A percentile compares a stretch with the other conserved stretches of the same genome.
These are phyloP conservation scores for Candolleomyces aberdarensis DNA, from an alignment of 768 basidiomycete genomes.

Conservation along the genomic window DNA sequence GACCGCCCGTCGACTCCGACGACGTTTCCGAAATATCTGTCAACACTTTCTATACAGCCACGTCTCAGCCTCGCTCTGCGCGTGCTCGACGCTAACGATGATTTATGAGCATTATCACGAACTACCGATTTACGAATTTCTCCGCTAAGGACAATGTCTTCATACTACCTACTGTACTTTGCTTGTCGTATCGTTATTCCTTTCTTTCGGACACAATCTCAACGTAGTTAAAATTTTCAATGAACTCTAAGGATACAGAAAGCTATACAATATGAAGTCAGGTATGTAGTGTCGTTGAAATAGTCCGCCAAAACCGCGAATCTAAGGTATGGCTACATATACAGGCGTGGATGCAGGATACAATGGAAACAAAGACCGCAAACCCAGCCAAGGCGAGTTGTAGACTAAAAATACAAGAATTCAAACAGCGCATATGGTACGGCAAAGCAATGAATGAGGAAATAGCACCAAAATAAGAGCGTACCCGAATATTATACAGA, in stretches of 20 bases:
- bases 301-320: not conserved
- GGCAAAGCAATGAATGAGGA: not conserved
- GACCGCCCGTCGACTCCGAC: not conserved
- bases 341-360: not conserved
- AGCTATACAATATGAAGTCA: too few species aligned
- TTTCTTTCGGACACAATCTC: not conserved
- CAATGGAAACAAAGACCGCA: not conserved
- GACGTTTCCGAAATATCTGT: conserved; percentile 5
- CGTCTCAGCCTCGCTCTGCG: conserved; percentile 4
- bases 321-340: not conserved
- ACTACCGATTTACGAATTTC: not conserved
- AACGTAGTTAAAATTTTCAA: too few species aligned
- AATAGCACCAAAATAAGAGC: not conserved
- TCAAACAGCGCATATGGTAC: too few species aligned
- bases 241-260: too few species aligned
- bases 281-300: too few species aligned
- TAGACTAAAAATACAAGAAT: not conserved
- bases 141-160: not conserved
- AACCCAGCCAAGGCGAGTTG: not conserved
- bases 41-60: conserved; percentile 9
- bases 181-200: not conserved
- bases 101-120: not conserved
- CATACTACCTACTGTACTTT: not conserved
- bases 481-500: not conserved
- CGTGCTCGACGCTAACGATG: not conserved